Percentiles rank a stretch among this genome's conserved stretches.
Conservation (phyloP, 2,329 filamentous ascomycete genomes). For the Fusarium sp. region DNA sequence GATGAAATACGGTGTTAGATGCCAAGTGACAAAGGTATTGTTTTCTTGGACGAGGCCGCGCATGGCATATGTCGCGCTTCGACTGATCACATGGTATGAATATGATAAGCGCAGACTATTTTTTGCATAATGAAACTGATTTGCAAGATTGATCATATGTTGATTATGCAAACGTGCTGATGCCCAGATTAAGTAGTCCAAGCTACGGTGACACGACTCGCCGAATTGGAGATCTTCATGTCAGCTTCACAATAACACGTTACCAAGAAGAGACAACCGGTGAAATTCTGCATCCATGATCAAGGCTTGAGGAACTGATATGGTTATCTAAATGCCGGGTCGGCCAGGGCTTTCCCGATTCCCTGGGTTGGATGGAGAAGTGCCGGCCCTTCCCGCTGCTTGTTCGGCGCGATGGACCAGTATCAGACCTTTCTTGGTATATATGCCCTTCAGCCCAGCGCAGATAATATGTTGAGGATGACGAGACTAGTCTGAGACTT, state of each 20-base stretch:
- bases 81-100: neutral
- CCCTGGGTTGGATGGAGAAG: conserved; percentile 21
- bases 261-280: neutral
- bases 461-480: neutral
- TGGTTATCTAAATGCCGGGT: neutral
- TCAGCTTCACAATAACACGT: neutral
- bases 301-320: neutral
- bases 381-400: neutral
- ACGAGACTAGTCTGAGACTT: neutral
- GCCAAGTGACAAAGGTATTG: neutral
- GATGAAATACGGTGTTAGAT: neutral
- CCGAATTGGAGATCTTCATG: neutral
- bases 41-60: neutral
- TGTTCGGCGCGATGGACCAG: neutral
- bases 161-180: neutral
- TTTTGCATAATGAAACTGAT: neutral
- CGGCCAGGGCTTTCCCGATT: conserved; percentile 5
- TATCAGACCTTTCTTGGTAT: neutral
- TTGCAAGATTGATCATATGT: neutral
- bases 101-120: neutral
- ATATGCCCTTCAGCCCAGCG: neutral
- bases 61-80: neutral
- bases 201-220: neutral
- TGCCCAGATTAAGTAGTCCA: neutral
- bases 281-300: neutral